Conservation (phyloP, 1,284 basidiomycete genomes). For the Rugiboletus extremiorientalis region DNA sequence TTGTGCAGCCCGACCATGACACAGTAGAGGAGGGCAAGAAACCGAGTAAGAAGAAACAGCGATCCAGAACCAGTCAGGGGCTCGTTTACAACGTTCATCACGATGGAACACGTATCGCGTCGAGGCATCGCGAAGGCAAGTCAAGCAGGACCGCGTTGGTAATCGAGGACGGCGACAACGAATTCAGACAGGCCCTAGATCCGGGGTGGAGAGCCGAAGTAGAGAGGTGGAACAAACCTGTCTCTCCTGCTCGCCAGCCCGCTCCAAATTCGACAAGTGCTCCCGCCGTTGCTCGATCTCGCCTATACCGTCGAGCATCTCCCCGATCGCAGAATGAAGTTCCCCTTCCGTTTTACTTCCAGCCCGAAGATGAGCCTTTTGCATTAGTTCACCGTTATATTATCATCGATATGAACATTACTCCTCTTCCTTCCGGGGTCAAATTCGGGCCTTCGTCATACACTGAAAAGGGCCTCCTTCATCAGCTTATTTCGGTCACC, state of each 20-base stretch:
- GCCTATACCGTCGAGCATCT: slow-evolving; percentile 17
- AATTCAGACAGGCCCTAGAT: slow-evolving; percentile 44
- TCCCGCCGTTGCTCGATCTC: slow-evolving; percentile 7
- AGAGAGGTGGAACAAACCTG: slow-evolving; percentile 32
- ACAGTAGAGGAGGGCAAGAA: slow-evolving; percentile 6
- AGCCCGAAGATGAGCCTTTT: slow-evolving; percentile 5
- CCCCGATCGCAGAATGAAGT: slow-evolving; percentile 11
- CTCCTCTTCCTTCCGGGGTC: slow-evolving; percentile 48
- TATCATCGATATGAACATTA: slow-evolving; percentile 49
- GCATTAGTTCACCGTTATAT: slow-evolving; percentile 23
- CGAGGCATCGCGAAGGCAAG: slow-evolving; percentile 21
- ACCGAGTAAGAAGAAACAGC: slow-evolving; percentile 12
- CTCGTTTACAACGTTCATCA: slow-evolving; percentile 26
- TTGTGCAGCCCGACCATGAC: slow-evolving; percentile 1
- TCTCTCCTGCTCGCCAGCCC: slow-evolving; percentile 18
- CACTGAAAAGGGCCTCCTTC: slow-evolving; percentile 55
- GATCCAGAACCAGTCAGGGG: slow-evolving; percentile 7
- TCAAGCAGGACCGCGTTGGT: slow-evolving; percentile 12
- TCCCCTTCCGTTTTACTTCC: slow-evolving; percentile 16
- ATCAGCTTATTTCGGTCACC: slow-evolving; percentile 47
- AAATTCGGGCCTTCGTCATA: slow-evolving; percentile 51
- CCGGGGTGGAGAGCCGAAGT: slow-evolving; percentile 39
- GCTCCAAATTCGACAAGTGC: background rate
- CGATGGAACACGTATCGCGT: slow-evolving; percentile 28
- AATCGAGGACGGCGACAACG: slow-evolving; percentile 43